A percentile compares a stretch with the other conserved stretches of the same genome.
These are phyloP conservation scores for Leavenworthia alabamica DNA, from an alignment of 345 rosid species.

Conservation along the genomic window DNA sequence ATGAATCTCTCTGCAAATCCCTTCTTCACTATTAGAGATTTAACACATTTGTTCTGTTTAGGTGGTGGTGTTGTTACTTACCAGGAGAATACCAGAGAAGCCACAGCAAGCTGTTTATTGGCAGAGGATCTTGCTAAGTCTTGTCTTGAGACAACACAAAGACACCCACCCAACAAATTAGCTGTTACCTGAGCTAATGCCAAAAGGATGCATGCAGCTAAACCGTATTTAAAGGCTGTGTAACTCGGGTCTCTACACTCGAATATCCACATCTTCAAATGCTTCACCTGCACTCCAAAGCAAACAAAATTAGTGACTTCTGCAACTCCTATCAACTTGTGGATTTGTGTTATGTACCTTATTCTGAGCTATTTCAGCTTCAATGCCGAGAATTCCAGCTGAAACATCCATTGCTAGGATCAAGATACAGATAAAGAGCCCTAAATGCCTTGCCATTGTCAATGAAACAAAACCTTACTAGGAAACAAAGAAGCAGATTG, in stretches of 20 bases:
- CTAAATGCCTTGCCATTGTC: conserved; percentile 25
- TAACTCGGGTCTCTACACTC: conserved; percentile 79
- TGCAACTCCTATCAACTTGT: neutral
- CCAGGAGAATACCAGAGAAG: conserved; percentile 83
- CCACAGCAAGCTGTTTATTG: conserved; percentile 67
- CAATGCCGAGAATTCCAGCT: conserved; percentile 35
- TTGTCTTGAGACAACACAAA: conserved; percentile 50
- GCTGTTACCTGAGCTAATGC: conserved; percentile 55
- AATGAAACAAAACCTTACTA: neutral
- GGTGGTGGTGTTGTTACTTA: conserved; percentile 20
- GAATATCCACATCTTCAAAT: conserved; percentile 59
- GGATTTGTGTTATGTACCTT: conserved; percentile 20
- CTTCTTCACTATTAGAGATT: neutral
- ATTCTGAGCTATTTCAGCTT: conserved; percentile 39
- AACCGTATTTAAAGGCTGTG: conserved; percentile 63
- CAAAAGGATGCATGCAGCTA: conserved; percentile 63
- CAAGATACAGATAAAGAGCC: conserved; percentile 31
- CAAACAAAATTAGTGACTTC: neutral
- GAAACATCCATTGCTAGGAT: conserved; percentile 37
- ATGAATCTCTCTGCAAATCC: conserved; percentile 2
- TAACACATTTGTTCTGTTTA: conserved; percentile 3
- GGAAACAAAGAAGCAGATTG: conserved; percentile 15
- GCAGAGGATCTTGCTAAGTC: conserved; percentile 46
- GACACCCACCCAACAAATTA: conserved; percentile 66
- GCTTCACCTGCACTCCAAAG: conserved; percentile 49